phyloP scores from a whole-genome alignment of 139 green algal species.

The Picochlorum sp. region DNA sequence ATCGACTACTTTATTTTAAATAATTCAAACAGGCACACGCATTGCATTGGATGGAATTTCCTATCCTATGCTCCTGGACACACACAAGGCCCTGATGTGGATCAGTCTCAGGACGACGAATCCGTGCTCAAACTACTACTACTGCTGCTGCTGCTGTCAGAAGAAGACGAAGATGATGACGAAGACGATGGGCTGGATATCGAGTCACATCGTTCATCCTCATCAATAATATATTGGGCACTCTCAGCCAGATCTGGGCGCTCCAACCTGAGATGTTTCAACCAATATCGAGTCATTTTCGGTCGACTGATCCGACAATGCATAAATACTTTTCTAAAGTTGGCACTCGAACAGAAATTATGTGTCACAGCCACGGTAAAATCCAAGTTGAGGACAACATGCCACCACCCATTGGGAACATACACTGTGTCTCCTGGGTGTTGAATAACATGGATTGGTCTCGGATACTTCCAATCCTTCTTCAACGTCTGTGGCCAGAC shows the following conservation, averaged over 20 bases:
- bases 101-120: neutral
- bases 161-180: neutral
- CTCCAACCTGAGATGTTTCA: constrained; percentile 33
- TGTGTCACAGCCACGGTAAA: constrained; percentile 68
- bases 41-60: too few species aligned
- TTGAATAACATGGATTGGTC: constrained; percentile 56
- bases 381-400: constrained; percentile 73
- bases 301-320: constrained; percentile 53
- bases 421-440: constrained; percentile 63
- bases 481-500: constrained; percentile 61
- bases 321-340: constrained; percentile 63
- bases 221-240: constrained; percentile 22
- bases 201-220: neutral
- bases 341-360: constrained; percentile 56
- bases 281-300: constrained; percentile 66
- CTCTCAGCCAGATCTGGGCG: constrained; percentile 53
- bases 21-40: too few species aligned
- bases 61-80: too few species aligned
- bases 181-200: neutral
- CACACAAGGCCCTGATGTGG: too few species aligned
- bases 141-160: neutral
- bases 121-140: neutral
- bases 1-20: constrained; percentile 1
- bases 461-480: constrained; percentile 17
- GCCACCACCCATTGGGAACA: constrained; percentile 72